These are phyloP conservation scores for Yamadazyma pseudoaaseri DNA, from an alignment of 1,139 yeast genomes.

Conservation along the genomic window DNA sequence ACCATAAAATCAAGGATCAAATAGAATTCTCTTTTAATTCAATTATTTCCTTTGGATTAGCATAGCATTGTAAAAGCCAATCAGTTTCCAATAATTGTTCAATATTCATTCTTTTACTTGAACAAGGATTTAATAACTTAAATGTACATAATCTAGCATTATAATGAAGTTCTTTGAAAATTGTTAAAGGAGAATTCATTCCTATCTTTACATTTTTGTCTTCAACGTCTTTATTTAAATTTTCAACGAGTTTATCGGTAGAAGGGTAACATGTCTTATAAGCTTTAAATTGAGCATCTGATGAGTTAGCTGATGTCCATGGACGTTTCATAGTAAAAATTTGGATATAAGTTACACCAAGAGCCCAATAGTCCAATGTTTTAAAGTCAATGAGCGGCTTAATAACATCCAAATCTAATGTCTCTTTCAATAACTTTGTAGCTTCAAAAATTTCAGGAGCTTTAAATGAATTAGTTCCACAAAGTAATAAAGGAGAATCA, in stretches of 20 bases:
- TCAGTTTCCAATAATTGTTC: constrained; percentile 29
- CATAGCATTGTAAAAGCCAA: constrained; percentile 46
- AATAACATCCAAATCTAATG: constrained; percentile 8
- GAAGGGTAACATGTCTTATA: constrained; percentile 24
- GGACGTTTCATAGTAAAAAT: constrained; percentile 45
- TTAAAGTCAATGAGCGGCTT: constrained; percentile 22
- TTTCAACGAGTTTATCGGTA: constrained; percentile 16
- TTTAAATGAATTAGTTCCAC: constrained; percentile 56
- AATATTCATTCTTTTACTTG: constrained; percentile 22
- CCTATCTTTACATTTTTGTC: constrained; percentile 15
- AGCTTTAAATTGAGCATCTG: constrained; percentile 23
- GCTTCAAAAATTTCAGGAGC: constrained; percentile 50
- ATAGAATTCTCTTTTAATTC: constrained; percentile 5
- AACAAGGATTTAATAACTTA: constrained; percentile 34
- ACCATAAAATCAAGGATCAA: too few species aligned
- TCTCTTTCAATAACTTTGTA: constrained; percentile 18
- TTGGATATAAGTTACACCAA: constrained; percentile 51
- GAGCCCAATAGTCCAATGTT: constrained; percentile 48
- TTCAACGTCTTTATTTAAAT: constrained; percentile 23
- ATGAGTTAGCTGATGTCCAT: constrained; percentile 40
- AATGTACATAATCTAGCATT: constrained; percentile 36
- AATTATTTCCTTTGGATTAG: constrained; percentile 38
- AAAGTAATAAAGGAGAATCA: constrained; percentile 26
- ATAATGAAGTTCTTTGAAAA: constrained; percentile 39
- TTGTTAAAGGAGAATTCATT: constrained; percentile 31